Percentiles rank a stretch among this genome's conserved stretches.
These are phyloP conservation scores for Darksidea phi DNA, from an alignment of 495 filamentous ascomycete species.

Conservation along the genomic window DNA sequence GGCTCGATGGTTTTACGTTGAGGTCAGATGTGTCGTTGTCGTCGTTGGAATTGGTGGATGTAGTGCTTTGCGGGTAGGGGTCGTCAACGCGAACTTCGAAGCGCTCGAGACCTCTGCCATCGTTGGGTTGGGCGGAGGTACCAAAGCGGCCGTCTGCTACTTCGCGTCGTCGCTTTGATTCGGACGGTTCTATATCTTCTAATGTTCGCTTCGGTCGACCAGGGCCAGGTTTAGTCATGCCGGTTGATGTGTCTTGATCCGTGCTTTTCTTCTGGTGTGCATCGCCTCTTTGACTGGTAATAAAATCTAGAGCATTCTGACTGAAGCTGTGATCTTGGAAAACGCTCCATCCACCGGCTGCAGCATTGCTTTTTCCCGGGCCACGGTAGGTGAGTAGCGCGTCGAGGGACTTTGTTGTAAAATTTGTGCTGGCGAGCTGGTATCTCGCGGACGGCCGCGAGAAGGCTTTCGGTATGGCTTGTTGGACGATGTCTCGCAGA, in stretches of 20 bases:
- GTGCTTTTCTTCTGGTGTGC: conserved; percentile 35
- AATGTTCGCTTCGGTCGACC: conserved; percentile 40
- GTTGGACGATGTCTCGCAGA: conserved; percentile 66
- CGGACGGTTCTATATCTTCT: conserved; percentile 44
- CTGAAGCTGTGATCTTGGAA: conserved; percentile 65
- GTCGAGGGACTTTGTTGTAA: conserved; percentile 66
- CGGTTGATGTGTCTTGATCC: conserved; percentile 36
- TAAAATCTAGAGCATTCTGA: conserved; percentile 59
- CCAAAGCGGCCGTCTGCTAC: conserved; percentile 53
- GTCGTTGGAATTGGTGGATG: neutral
- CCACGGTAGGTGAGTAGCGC: conserved; percentile 66
- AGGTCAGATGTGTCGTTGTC: conserved; percentile 31
- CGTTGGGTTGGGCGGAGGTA: conserved; percentile 46
- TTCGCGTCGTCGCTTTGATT: conserved; percentile 16
- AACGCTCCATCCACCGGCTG: conserved; percentile 73
- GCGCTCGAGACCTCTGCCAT: conserved; percentile 59
- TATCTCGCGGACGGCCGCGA: conserved; percentile 68
- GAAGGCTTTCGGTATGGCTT: conserved; percentile 75
- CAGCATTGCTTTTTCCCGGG: conserved; percentile 61
- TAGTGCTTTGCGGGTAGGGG: conserved; percentile 10
- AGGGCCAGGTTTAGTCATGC: conserved; percentile 37
- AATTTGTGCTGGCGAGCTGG: conserved; percentile 59
- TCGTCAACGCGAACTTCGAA: conserved; percentile 52
- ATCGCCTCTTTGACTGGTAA: conserved; percentile 40
- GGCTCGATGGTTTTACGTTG: neutral